These are phyloP conservation scores for Tetrapisispora namnaoensis DNA, from an alignment of 805 yeast species.

Conservation along the genomic window DNA sequence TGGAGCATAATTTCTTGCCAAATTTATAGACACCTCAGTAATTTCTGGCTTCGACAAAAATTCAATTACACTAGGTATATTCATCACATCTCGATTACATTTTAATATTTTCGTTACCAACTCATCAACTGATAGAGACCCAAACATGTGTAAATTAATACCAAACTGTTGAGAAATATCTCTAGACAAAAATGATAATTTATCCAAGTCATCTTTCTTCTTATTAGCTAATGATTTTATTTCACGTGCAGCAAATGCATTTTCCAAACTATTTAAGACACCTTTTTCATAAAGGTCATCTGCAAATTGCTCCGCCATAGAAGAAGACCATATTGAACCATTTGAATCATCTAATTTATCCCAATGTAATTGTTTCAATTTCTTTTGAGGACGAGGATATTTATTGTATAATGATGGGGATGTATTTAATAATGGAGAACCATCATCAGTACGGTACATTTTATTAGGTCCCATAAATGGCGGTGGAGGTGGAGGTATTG, in stretches of 20 bases:
- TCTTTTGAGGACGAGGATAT: conserved; percentile 60
- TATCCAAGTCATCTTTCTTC: conserved; percentile 40
- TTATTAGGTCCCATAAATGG: conserved; percentile 9
- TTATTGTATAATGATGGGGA: conserved; percentile 34
- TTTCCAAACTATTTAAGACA: conserved; percentile 73
- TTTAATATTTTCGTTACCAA: conserved; percentile 60
- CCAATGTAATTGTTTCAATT: conserved; percentile 94
- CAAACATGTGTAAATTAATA: conserved; percentile 76
- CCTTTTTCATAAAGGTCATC: conserved; percentile 67
- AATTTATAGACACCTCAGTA: conserved; percentile 60
- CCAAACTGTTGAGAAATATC: conserved; percentile 93
- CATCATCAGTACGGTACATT: conserved; percentile 2
- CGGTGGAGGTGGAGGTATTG: conserved; percentile 31
- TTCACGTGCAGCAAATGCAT: conserved; percentile 78
- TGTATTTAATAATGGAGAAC: conserved; percentile 28
- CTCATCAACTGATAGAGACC: conserved; percentile 50
- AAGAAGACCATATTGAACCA: conserved; percentile 76
- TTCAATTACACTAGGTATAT: conserved; percentile 67
- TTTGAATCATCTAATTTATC: conserved; percentile 80
- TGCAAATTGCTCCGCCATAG: conserved; percentile 46
- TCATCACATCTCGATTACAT: conserved; percentile 65
- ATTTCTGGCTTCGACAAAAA: conserved; percentile 71
- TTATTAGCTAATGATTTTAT: conserved; percentile 39
- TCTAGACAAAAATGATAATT: conserved; percentile 62
- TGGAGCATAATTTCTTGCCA: conserved; percentile 68